Conservation (phyloP, 257 asterid genomes). For the Solanum acaule region DNA sequence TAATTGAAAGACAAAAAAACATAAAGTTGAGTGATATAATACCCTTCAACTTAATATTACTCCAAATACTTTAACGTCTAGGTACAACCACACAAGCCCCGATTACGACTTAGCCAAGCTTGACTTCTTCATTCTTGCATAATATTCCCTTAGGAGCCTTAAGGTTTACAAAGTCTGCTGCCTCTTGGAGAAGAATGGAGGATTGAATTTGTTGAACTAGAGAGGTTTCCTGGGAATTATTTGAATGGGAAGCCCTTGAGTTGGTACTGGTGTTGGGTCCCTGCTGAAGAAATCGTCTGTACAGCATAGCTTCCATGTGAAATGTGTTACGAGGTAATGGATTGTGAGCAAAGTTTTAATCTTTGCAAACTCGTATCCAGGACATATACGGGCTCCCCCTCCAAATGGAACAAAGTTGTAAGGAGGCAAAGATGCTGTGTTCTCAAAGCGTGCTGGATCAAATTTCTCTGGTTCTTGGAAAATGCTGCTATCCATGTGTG, state of each 20-base stretch:
- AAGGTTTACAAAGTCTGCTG: neutral
- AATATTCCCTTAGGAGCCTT: neutral
- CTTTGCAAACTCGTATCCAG: constrained; percentile 67
- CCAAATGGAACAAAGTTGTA: constrained; percentile 58
- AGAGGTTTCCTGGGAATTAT: constrained; percentile 16
- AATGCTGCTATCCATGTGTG: constrained; percentile 48
- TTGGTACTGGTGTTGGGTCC: constrained; percentile 55
- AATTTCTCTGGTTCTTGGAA: constrained; percentile 49
- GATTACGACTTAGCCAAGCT: too few relatives aligned
- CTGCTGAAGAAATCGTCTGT: constrained; percentile 24
- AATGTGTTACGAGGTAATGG: constrained; percentile 38
- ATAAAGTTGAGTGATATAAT: neutral
- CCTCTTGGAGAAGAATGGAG: neutral
- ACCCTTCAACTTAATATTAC: neutral
- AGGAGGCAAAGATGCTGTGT: constrained; percentile 42
- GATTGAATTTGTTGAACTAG: neutral
- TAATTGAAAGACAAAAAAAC: neutral
- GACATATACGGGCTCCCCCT: constrained; percentile 66
- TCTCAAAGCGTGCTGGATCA: constrained; percentile 45
- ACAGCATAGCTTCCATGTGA: constrained; percentile 53
- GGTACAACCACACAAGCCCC: too few relatives aligned
- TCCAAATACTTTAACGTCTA: too few relatives aligned
- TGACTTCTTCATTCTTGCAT: neutral
- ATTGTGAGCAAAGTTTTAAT: constrained; percentile 43
- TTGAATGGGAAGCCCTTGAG: constrained; percentile 51